Conservation (phyloP, 2,329 filamentous ascomycete species). For the Colletotrichum lindemuthianum region DNA sequence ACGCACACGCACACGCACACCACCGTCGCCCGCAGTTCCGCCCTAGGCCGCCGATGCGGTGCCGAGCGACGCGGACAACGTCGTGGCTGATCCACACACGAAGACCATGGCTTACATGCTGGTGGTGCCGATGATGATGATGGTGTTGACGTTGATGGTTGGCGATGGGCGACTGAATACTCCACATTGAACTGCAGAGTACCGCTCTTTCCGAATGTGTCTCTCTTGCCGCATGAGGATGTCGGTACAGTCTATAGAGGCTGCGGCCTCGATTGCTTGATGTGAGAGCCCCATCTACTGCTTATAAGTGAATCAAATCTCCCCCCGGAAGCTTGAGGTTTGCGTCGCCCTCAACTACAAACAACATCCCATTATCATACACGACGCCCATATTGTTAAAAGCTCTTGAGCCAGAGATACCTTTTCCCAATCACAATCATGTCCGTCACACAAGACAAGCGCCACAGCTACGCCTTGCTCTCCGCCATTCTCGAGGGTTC, state of each 20-base stretch:
- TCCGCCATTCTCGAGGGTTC: constrained; percentile 25
- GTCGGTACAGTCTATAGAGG: too few relatives aligned
- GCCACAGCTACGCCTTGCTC: constrained; percentile 24
- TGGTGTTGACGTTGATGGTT: constrained; percentile 5
- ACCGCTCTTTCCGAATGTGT: too few relatives aligned
- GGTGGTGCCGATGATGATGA: constrained; percentile 1
- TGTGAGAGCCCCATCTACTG: neutral
- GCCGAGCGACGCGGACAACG: neutral
- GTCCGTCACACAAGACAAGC: constrained; percentile 33
- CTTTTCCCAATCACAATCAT: constrained; percentile 9
- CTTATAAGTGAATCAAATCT: constrained; percentile 25
- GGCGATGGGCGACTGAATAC: neutral
- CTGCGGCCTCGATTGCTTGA: neutral
- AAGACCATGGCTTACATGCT: constrained; percentile 16
- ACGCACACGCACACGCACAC: neutral
- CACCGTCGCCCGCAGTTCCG: too few relatives aligned
- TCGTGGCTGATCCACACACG: constrained; percentile 3
- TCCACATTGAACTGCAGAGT: neutral
- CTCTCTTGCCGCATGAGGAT: too few relatives aligned
- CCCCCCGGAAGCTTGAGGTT: constrained; percentile 2
- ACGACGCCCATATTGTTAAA: too few relatives aligned
- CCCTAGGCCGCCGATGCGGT: too few relatives aligned
- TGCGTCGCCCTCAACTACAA: neutral
- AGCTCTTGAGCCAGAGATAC: neutral
- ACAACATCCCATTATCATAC: neutral